These are phyloP conservation scores for Pestalotiopsis sp. DNA, from an alignment of 2,329 filamentous ascomycete species.

Conservation along the genomic window DNA sequence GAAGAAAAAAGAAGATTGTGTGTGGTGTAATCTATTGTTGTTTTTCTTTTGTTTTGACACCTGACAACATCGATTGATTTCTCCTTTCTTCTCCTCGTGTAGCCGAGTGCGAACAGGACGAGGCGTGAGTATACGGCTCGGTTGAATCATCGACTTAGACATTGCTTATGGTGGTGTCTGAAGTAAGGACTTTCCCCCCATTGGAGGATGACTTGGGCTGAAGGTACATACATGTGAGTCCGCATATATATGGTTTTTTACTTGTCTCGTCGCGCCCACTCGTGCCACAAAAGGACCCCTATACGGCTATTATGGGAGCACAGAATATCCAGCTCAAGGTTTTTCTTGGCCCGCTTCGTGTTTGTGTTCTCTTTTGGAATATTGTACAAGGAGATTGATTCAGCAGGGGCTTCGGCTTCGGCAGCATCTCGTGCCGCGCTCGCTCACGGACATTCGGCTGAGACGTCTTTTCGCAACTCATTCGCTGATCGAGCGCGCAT, in stretches of 20 bases:
- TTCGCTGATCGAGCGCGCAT: background rate
- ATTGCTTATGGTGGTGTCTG: background rate
- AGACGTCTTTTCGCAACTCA: background rate
- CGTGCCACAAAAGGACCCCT: too few species aligned
- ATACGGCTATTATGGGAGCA: too few species aligned
- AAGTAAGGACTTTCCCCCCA: background rate
- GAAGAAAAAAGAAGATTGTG: background rate
- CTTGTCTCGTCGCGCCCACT: too few species aligned
- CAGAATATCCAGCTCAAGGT: too few species aligned
- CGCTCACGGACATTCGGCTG: background rate
- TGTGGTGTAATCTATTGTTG: background rate
- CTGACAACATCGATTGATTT: background rate
- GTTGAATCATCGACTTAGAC: background rate
- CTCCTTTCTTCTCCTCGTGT: background rate
- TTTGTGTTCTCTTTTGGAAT: background rate
- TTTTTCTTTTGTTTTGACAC: conserved; percentile 1
- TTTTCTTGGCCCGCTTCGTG: background rate
- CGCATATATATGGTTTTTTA: too few species aligned
- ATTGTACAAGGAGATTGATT: background rate
- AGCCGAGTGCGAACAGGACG: background rate
- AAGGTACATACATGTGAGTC: background rate
- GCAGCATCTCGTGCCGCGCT: background rate
- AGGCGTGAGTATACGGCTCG: background rate
- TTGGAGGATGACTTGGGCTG: background rate
- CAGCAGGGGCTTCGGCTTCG: background rate